Evolutionary conservation across 1,284 basidiomycete genomes (phyloP).

Genomic region (Puccinia hordei): DNA sequence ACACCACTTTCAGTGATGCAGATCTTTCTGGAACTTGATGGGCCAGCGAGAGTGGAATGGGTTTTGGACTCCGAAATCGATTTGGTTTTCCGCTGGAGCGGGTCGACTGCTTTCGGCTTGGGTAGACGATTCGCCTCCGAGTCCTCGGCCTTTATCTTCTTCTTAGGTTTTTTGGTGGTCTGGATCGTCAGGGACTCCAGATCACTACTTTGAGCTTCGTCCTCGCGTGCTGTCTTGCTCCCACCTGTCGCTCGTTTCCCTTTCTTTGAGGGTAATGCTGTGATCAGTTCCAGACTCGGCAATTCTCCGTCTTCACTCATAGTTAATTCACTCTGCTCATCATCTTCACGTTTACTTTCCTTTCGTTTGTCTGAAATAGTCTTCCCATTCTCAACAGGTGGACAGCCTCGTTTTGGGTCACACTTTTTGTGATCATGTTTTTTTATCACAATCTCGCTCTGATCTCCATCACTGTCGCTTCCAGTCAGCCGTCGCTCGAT

Average conservation of each 20-base stretch:
- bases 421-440: neutral
- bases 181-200: neutral
- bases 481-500: neutral
- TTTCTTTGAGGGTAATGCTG: neutral
- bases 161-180: neutral
- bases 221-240: neutral
- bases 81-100: neutral
- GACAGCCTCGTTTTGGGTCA: neutral
- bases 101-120: neutral
- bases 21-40: neutral
- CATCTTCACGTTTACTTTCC: neutral
- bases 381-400: neutral
- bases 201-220: slow-evolving; percentile 3
- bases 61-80: neutral
- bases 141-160: neutral
- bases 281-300: neutral
- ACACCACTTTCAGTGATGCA: slow-evolving; percentile 17
- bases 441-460: neutral
- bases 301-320: neutral
- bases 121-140: neutral
- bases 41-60: neutral
- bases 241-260: neutral
- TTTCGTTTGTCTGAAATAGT: too few species aligned
- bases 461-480: neutral
- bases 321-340: neutral